Base-by-base conservation (phyloP, 148 eudicot genomes). In the Chenopodium quinoa region DNA sequence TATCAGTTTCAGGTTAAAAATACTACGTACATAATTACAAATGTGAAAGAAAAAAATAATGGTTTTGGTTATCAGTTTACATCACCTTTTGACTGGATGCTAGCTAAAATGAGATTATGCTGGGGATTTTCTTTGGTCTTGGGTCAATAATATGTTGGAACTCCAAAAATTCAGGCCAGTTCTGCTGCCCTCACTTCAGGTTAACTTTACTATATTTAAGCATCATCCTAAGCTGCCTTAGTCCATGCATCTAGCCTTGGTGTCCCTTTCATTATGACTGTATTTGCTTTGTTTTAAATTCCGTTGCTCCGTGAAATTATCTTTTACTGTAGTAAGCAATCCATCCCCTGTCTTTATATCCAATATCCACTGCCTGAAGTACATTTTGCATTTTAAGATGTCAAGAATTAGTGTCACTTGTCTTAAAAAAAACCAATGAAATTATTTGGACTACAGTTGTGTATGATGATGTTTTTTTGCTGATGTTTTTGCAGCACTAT, bases 401-500 rank as follows among this genome's bases (percentile, higher is more conserved):
- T 47, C 50, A 9, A 47, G 50, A 47, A 47, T 47, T 11, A 47
- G 50, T 7, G 50, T 47, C 50, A 47, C 50, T 47, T 9, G 1
- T 47, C 50, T 1, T 47, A 9, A 50, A 9, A 12, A 9, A 13
- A 13, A 50, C 0, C 3, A 10, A 50, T 0, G 54, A 50, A 11
- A 12, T 11, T 50, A 50, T 50, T 50, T 13, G 12, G 54, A 50
- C 54, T 40, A 50, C 12, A 50, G 54, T 50, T 50, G 54, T 50
- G 14, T 40, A 6, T 40, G 44, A 73, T 50, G 19, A 10, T 47
- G 31, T 2, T 20, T 52, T 62, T 32, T 54, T 14, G 22, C 79
- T 67, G 34, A 77, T 62, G 75, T 73, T 73, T 83, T 75, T 88
- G 91, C 92, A 95, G 97, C 83, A 95, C 97, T 0, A 89, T 95